Conservation (phyloP, 2,329 filamentous ascomycete genomes). For the Raffaelea ambrosiae region DNA sequence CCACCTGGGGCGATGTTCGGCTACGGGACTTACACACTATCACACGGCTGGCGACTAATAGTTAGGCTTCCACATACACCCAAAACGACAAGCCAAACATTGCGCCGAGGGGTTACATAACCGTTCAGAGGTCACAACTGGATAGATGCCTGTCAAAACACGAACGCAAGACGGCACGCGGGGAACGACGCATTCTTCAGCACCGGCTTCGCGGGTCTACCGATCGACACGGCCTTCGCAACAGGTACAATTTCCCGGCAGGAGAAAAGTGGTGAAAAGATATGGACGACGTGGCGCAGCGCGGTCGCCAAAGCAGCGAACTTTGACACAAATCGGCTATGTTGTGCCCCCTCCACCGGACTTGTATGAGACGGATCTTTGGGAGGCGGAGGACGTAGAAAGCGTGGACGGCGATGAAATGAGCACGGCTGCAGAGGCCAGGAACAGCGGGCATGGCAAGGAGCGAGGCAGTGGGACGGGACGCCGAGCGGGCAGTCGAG, state of each 20-base stretch:
- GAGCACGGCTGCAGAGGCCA: too few relatives aligned
- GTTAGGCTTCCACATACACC: too few relatives aligned
- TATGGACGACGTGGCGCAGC: conserved; percentile 15
- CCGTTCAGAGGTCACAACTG: too few relatives aligned
- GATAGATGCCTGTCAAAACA: too few relatives aligned
- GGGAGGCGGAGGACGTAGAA: conserved; percentile 17
- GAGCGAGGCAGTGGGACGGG: background rate
- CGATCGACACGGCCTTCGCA: conserved; percentile 16
- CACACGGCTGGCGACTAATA: too few relatives aligned
- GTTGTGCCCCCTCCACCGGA: conserved; percentile 4
- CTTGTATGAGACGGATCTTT: conserved; percentile 7
- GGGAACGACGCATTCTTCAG: too few relatives aligned
- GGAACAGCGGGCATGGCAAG: too few relatives aligned
- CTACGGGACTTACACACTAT: too few relatives aligned
- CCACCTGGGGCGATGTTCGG: too few relatives aligned
- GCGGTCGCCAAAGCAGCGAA: conserved; percentile 19
- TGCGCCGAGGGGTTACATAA: too few relatives aligned
- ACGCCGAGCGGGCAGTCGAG: background rate
- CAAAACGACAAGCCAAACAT: too few relatives aligned
- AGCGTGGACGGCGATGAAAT: conserved; percentile 1
- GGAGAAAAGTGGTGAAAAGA: conserved; percentile 17
- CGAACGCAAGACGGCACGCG: too few relatives aligned
- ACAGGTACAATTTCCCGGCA: conserved; percentile 22
- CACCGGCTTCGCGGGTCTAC: background rate
- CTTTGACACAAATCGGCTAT: conserved; percentile 25